phyloP scores from a whole-genome alignment of 2,329 filamentous ascomycete species.

The Trichoderma sp. region DNA sequence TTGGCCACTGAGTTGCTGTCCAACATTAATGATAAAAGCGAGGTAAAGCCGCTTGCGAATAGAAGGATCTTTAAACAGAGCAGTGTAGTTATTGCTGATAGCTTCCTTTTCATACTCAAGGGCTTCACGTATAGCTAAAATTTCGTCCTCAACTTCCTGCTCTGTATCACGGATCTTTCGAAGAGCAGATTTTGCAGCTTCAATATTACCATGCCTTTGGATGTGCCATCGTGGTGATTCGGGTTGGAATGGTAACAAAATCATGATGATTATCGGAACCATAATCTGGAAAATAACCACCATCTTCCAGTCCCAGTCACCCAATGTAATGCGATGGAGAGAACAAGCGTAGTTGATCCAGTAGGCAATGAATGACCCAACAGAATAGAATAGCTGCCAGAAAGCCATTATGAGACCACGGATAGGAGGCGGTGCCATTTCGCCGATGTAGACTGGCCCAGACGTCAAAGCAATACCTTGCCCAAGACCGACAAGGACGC shows the following conservation, averaged over 20 bases:
- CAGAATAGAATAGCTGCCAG: constrained; percentile 2
- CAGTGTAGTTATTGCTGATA: neutral
- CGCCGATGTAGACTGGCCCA: neutral
- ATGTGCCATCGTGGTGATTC: neutral
- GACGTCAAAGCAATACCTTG: constrained; percentile 1
- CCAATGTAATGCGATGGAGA: neutral
- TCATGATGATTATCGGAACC: neutral
- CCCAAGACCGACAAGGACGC: neutral
- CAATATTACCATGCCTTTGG: neutral
- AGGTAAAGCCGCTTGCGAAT: neutral
- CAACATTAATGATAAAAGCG: neutral
- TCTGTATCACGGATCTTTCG: neutral
- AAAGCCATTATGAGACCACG: neutral
- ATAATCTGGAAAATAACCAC: constrained; percentile 5
- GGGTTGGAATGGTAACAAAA: neutral
- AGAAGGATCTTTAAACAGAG: neutral
- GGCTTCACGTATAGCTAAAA: neutral
- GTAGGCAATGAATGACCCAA: neutral
- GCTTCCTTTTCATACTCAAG: neutral
- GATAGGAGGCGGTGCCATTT: neutral
- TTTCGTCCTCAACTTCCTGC: neutral
- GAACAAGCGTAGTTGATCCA: constrained; percentile 6
- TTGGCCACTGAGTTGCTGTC: neutral
- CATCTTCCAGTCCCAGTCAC: constrained; percentile 2
- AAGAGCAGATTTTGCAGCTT: neutral